A percentile compares a stretch with the other conserved stretches of the same genome.
Evolutionary conservation across 2,329 filamentous ascomycete species (phyloP).

Genomic region (Aspergillus intermedius): DNA sequence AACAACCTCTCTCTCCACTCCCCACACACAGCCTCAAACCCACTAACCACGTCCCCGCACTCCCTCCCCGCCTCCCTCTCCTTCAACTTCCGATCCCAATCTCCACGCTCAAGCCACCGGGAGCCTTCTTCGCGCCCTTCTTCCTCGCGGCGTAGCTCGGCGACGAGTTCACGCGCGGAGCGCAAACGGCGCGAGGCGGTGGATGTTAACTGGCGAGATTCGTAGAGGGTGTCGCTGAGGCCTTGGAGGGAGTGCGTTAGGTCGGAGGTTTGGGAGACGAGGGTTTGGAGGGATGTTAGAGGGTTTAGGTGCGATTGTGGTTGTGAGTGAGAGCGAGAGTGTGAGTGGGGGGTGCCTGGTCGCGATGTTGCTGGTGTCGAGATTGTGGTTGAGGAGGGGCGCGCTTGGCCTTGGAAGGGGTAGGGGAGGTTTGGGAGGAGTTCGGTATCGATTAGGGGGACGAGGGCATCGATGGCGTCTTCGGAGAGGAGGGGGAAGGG

Average conservation of each 20-base stretch:
- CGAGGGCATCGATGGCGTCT: conserved; percentile 51
- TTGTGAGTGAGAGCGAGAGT: conserved; percentile 14
- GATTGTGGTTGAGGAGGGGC: neutral
- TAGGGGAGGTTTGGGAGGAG: conserved; percentile 48
- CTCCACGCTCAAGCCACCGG: conserved; percentile 70
- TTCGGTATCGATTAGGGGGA: conserved; percentile 50
- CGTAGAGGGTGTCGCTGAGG: conserved; percentile 85
- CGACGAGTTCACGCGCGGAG: conserved; percentile 75
- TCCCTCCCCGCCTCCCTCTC: conserved; percentile 75
- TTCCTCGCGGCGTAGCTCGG: conserved; percentile 76
- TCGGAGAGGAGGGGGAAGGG: conserved; percentile 48
- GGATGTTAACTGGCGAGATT: conserved; percentile 81
- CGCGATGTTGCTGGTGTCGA: neutral
- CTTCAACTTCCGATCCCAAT: conserved; percentile 72
- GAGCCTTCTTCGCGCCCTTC: conserved; percentile 77
- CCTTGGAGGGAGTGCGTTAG: conserved; percentile 75
- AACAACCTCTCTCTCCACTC: conserved; percentile 72
- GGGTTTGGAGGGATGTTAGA: conserved; percentile 59
- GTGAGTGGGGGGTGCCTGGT: conserved; percentile 9
- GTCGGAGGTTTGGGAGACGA: conserved; percentile 65
- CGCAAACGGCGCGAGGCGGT: conserved; percentile 73
- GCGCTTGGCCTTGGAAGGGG: conserved; percentile 29
- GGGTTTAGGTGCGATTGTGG: conserved; percentile 30
- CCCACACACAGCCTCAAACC: conserved; percentile 87
- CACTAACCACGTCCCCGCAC: conserved; percentile 80